Evolutionary conservation across 106 monocot genomes (phyloP).

Genomic region (Agapanthus africanus): DNA sequence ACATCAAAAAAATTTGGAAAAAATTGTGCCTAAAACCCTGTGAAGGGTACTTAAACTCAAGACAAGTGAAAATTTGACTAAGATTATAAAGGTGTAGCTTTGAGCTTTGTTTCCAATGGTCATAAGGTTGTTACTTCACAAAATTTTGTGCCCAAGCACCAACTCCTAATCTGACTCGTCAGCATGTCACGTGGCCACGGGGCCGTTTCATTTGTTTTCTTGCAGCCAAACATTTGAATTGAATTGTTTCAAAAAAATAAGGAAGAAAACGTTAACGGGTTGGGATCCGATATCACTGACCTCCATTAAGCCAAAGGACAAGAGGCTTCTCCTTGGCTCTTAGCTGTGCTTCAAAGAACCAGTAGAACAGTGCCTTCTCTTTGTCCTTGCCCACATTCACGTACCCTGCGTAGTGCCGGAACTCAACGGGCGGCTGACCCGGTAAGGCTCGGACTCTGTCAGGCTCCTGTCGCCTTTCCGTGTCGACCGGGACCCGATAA

Average conservation of each 20-base stretch:
- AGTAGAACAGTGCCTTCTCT: constrained; percentile 79
- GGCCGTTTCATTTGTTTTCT: not conserved
- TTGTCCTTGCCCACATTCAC: constrained; percentile 20
- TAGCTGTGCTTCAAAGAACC: constrained; percentile 71
- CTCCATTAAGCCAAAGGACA: constrained; percentile 85
- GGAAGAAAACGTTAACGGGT: not conserved
- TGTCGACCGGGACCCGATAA: not conserved
- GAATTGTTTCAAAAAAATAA: not conserved
- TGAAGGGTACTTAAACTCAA: too few relatives aligned
- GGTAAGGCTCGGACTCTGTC: constrained; percentile 52
- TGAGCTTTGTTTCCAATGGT: too few relatives aligned
- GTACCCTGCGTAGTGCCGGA: constrained; percentile 81
- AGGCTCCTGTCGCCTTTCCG: not conserved
- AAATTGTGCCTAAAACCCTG: too few relatives aligned
- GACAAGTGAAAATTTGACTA: too few relatives aligned
- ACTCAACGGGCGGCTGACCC: constrained; percentile 60
- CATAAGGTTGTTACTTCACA: too few relatives aligned
- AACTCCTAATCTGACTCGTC: not conserved
- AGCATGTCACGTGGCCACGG: not conserved
- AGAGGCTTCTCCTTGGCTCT: constrained; percentile 44
- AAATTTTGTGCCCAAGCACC: too few relatives aligned
- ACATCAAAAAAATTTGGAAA: too few relatives aligned
- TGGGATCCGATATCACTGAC: constrained; percentile 23
- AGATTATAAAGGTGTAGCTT: not conserved
- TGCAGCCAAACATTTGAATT: not conserved